Evolutionary conservation across 2,329 filamentous ascomycete genomes (phyloP).

Genomic region (Cladosporium velox): DNA sequence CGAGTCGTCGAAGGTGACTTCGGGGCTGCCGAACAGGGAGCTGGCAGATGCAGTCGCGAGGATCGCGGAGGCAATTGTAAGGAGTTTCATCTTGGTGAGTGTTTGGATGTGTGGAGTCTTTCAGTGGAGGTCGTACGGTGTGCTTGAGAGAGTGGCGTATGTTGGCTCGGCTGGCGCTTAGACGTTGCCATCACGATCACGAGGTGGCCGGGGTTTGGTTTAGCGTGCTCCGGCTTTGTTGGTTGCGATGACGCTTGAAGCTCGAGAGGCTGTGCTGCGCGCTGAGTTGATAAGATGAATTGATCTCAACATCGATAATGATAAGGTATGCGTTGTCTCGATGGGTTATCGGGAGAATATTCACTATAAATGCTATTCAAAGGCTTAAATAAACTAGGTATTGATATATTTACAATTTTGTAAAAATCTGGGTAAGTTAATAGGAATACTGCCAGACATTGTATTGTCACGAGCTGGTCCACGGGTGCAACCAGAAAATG

Average conservation of each 20-base stretch:
- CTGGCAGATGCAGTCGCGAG: slow-evolving; percentile 17
- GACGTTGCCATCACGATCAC: slow-evolving; percentile 3
- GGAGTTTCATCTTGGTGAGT: slow-evolving; percentile 15
- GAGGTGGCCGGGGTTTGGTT: slow-evolving; percentile 1
- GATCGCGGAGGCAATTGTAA: slow-evolving; percentile 18
- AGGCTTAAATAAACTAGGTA: neutral
- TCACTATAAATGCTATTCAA: neutral
- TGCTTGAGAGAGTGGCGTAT: slow-evolving; percentile 16
- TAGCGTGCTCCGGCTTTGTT: slow-evolving; percentile 3
- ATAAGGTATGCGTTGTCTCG: neutral
- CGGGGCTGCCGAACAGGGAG: slow-evolving; percentile 11
- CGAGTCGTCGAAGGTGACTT: slow-evolving; percentile 42
- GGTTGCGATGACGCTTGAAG: neutral
- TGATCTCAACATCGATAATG: neutral
- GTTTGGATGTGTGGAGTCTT: neutral
- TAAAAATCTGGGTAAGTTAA: neutral
- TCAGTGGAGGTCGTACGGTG: slow-evolving; percentile 4
- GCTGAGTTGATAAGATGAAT: neutral
- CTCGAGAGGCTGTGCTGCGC: neutral
- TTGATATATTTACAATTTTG: neutral
- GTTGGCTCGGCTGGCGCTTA: neutral
- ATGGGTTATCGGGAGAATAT: neutral
- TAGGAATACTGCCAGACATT: neutral
- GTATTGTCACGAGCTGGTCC: neutral
- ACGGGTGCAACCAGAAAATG: neutral